These are phyloP conservation scores for Hypoxylon sp. DNA, from an alignment of 2,329 filamentous ascomycete genomes.

Conservation along the genomic window DNA sequence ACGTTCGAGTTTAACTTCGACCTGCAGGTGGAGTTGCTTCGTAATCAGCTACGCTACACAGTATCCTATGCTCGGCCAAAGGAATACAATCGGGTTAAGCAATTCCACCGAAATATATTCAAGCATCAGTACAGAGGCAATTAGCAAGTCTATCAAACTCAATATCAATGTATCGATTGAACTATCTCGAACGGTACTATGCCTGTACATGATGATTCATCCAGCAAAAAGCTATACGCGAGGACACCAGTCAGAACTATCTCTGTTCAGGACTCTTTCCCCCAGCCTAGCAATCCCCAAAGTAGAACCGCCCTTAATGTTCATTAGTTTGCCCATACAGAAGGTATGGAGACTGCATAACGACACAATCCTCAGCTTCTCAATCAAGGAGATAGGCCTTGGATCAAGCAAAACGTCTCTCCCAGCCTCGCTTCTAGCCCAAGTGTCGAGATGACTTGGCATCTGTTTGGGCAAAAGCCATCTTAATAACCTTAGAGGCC, in stretches of 20 bases:
- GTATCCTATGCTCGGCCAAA: background rate
- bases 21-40: background rate
- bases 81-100: background rate
- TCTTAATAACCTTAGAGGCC: background rate
- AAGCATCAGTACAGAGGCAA: background rate
- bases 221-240: background rate
- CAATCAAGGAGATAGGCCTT: background rate
- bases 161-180: background rate
- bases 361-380: background rate
- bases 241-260: background rate
- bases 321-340: background rate
- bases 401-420: background rate
- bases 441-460: background rate
- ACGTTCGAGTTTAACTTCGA: slow-evolving; percentile 17
- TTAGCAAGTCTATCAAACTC: background rate
- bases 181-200: background rate
- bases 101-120: background rate
- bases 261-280: background rate
- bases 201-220: background rate
- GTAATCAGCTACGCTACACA: background rate
- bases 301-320: background rate
- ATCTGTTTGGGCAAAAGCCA: background rate
- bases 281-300: background rate
- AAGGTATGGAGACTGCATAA: background rate
- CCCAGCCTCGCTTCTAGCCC: background rate